A percentile compares a stretch with the other conserved stretches of the same genome.
Evolutionary conservation across 1,284 basidiomycete genomes (phyloP).

Genomic region (Pholiota adiposa): DNA sequence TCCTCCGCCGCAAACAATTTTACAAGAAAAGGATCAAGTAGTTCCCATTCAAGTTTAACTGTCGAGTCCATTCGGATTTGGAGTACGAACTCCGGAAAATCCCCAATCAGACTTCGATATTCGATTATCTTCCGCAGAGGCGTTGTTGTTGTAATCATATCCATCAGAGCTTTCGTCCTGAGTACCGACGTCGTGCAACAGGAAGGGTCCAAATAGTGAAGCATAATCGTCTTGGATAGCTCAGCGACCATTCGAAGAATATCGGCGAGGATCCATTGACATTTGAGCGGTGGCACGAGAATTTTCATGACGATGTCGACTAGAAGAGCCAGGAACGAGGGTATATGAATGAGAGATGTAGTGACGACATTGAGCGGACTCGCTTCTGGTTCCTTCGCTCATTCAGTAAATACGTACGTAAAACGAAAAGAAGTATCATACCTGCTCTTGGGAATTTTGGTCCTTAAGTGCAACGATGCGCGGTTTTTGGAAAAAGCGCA

Average conservation of each 20-base stretch:
- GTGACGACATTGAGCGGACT: constrained; percentile 39
- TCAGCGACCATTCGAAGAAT: constrained; percentile 44
- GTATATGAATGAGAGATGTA: constrained; percentile 41
- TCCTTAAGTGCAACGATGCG: constrained; percentile 27
- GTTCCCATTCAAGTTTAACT: constrained; percentile 21
- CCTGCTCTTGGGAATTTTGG: constrained; percentile 23
- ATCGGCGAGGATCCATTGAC: constrained; percentile 53
- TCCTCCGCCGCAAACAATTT: constrained; percentile 16
- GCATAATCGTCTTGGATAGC: constrained; percentile 44
- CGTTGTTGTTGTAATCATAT: constrained; percentile 35
- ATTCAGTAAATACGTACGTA: constrained; percentile 1
- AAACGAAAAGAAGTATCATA: constrained; percentile 16
- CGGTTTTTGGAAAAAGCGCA: constrained; percentile 39
- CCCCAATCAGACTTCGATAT: constrained; percentile 24
- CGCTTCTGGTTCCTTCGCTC: constrained; percentile 27
- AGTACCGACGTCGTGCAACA: constrained; percentile 38
- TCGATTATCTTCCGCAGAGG: constrained; percentile 20
- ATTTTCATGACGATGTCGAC: constrained; percentile 47
- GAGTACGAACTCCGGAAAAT: constrained; percentile 21
- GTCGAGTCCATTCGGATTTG: constrained; percentile 24
- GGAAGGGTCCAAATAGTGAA: constrained; percentile 47
- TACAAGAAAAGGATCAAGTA: constrained; percentile 18
- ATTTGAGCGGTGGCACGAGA: constrained; percentile 43
- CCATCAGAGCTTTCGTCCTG: constrained; percentile 44
- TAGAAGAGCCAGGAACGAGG: constrained; percentile 49